Evolutionary conservation across 768 basidiomycete species (phyloP).

Genomic region (Boletus tylopilopsis): DNA sequence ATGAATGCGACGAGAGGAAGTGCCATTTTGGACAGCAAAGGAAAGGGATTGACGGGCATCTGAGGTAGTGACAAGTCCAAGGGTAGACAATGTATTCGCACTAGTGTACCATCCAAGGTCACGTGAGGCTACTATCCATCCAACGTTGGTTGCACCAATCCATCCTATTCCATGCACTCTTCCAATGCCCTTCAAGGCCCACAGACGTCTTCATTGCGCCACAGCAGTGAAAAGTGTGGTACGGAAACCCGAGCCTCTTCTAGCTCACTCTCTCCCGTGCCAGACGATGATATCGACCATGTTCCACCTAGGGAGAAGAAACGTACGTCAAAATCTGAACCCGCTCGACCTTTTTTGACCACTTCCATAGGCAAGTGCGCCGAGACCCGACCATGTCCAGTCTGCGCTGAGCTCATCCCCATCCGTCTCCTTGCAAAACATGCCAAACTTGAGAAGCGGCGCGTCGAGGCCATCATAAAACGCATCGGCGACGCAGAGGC

Average conservation of each 20-base stretch:
- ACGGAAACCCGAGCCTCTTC: conserved; percentile 24
- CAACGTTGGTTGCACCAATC: conserved; percentile 8
- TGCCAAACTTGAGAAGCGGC: conserved; percentile 59
- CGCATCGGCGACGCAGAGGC: conserved; percentile 60
- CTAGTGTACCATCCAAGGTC: conserved; percentile 14
- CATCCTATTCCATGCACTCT: conserved; percentile 3
- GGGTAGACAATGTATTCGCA: conserved; percentile 13
- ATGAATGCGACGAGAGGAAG: conserved; percentile 33
- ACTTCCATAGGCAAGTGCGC: conserved; percentile 57
- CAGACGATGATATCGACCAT: conserved; percentile 29
- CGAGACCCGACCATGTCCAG: conserved; percentile 72
- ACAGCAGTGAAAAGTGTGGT: conserved; percentile 51
- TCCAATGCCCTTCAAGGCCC: conserved; percentile 2
- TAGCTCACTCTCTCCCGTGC: conserved; percentile 32
- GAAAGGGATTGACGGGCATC: conserved; percentile 36
- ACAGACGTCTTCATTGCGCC: background rate
- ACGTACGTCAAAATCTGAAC: conserved; percentile 41
- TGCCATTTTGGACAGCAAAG: conserved; percentile 36
- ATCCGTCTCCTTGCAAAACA: conserved; percentile 67
- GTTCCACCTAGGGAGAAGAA: conserved; percentile 41
- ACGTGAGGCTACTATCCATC: conserved; percentile 15
- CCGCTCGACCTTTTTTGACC: background rate
- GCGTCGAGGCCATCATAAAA: conserved; percentile 64
- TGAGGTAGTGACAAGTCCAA: conserved; percentile 20
- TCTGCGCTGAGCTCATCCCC: conserved; percentile 70